Evolutionary conservation across 345 rosid genomes (phyloP).

Genomic region (Geranium brycei): DNA sequence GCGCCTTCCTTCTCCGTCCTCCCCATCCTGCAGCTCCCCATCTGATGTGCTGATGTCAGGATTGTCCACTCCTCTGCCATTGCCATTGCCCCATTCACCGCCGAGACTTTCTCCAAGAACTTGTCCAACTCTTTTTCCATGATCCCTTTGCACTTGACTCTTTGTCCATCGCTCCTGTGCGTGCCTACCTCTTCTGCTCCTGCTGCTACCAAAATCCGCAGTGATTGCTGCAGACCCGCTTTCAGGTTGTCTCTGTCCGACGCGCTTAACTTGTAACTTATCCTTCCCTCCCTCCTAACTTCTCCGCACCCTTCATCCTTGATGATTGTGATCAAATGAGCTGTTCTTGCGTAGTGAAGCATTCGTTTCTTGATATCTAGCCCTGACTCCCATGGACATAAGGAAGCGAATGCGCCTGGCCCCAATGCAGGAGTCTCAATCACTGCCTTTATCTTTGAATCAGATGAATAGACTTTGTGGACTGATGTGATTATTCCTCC

Average conservation of each 20-base stretch:
- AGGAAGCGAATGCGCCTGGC: constrained; percentile 45
- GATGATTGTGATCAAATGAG: constrained; percentile 31
- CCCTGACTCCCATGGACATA: constrained; percentile 59
- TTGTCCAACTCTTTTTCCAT: constrained; percentile 28
- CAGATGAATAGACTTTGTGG: constrained; percentile 28
- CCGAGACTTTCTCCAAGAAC: constrained; percentile 30
- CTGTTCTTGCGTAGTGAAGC: constrained; percentile 38
- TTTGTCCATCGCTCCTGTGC: constrained; percentile 53
- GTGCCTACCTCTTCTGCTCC: constrained; percentile 81
- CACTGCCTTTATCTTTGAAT: constrained; percentile 31
- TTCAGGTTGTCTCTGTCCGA: constrained; percentile 50
- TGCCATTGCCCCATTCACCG: constrained; percentile 29
- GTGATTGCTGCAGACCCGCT: constrained; percentile 41
- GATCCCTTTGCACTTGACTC: constrained; percentile 30
- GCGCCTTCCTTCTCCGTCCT: constrained; percentile 38
- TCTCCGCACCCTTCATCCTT: constrained; percentile 33
- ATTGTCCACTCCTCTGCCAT: constrained; percentile 31
- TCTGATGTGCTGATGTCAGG: constrained; percentile 49
- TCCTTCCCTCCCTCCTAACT: constrained; percentile 21
- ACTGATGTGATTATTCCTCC: constrained; percentile 63
- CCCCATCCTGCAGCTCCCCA: constrained; percentile 79
- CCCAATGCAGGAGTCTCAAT: constrained; percentile 48
- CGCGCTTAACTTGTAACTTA: constrained; percentile 25
- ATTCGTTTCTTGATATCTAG: constrained; percentile 39
- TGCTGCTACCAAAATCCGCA: constrained; percentile 55